Evolutionary conservation across 108 stramenopile species (phyloP), one percentile per base, ranked within the genome.

Genomic region (Cyclotella kingstonii): DNA sequence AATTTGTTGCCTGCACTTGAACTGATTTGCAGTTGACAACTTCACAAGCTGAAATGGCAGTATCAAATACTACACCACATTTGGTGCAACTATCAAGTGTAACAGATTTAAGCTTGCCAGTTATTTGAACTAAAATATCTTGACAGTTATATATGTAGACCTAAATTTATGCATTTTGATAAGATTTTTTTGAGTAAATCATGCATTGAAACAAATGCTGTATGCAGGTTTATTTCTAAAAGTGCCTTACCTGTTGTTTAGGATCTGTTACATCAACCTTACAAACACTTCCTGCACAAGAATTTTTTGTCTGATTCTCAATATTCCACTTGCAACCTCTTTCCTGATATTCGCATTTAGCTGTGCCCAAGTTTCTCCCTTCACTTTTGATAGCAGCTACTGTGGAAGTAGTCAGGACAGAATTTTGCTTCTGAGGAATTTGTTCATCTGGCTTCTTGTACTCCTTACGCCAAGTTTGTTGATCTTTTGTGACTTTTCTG

Each of bases 391-490:
- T 12, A 3, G 29, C 44, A 14, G 54, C 39, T 17, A 12, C 27
- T 26, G 53, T 12, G 6, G 39, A 41, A n/a, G 71, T 55, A 44
- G 19, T 48, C 1, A 59, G 38, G 46, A 28, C 29, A 27, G 63
- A 18, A 18, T 66, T 15, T 14, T 48, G 52, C 25, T 65, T 25
- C 23, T 52, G 26, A 1, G 76, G 33, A 1, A 40, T 73, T n/a
- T 56, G 64, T 1, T 49, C 85, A 36, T 63, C 83, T 5, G 63
- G 41, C 31, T 76, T 62, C 68, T 90, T 83, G 86, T 81, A 98
- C 64, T 96, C 97, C 76, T 91, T 85, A 27, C 94, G 73, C 94
- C 94, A 98, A 14, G 97, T 98, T 76, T 98, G 94, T 78, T 88
- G 85, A 56, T 98, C 97, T 67, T 83, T 87, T 21, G 87, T 81